A percentile compares a stretch with the other conserved stretches of the same genome.
Evolutionary conservation across 441 rosid species (phyloP).

Genomic region (Erodium texanum): DNA sequence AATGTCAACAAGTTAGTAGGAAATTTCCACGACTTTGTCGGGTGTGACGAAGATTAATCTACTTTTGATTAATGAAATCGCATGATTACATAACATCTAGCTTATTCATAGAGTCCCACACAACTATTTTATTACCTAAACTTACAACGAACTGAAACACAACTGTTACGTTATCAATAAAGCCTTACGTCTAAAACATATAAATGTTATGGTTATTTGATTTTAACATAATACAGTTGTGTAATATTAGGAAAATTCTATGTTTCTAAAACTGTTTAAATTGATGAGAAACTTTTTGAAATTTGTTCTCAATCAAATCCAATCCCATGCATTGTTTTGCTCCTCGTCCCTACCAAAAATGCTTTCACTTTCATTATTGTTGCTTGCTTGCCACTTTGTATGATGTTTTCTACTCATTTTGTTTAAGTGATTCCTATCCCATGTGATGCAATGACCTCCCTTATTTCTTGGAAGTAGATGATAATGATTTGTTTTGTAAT

Average conservation of each 20-base stretch:
- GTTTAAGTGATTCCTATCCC: slow-evolving; percentile 11
- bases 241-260: too few relatives aligned
- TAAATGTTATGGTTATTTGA: too few relatives aligned
- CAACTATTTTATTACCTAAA: not conserved
- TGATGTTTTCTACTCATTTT: not conserved
- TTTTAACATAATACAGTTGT: too few relatives aligned
- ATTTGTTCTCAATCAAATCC: too few relatives aligned
- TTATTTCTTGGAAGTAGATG: not conserved
- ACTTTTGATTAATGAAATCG: not conserved
- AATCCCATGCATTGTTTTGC: too few relatives aligned
- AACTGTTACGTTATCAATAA: too few relatives aligned
- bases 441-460: not conserved
- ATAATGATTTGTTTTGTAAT: too few relatives aligned
- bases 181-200: too few relatives aligned
- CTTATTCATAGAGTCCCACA: not conserved
- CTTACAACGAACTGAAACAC: not conserved
- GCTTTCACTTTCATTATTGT: slow-evolving; percentile 5
- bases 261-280: too few relatives aligned
- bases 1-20: not conserved
- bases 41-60: not conserved
- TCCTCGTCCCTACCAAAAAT: not conserved
- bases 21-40: slow-evolving; percentile 12
- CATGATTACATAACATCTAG: not conserved
- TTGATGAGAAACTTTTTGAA: not conserved
- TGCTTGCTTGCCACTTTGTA: not conserved